Conservation (phyloP, 2,329 filamentous ascomycete genomes). For the Cladosporium colombiae region DNA sequence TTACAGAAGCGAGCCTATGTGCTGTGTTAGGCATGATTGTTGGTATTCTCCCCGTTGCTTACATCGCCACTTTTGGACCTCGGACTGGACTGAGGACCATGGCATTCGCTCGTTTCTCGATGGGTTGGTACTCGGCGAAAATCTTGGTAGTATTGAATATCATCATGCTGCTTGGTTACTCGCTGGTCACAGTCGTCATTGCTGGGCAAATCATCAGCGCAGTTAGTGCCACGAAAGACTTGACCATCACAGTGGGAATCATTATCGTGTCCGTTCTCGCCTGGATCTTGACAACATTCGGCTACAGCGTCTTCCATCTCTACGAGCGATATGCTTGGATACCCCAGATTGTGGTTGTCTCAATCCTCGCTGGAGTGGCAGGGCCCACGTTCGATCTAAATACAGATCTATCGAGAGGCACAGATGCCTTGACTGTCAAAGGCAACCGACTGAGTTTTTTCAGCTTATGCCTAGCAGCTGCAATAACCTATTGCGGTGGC, state of each 20-base stretch:
- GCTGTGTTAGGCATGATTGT: conserved; percentile 59
- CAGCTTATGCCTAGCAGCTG: conserved; percentile 65
- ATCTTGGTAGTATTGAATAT: conserved; percentile 64
- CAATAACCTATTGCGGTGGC: conserved; percentile 63
- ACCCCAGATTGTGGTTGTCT: conserved; percentile 61
- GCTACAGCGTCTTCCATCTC: conserved; percentile 66
- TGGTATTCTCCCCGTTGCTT: conserved; percentile 58
- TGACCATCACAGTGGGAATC: conserved; percentile 67
- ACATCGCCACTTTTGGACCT: conserved; percentile 64
- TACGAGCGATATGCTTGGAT: conserved; percentile 70
- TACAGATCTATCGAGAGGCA: conserved; percentile 52
- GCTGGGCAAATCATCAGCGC: conserved; percentile 69
- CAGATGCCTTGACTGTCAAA: conserved; percentile 50
- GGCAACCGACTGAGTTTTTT: conserved; percentile 69
- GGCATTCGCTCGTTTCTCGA: conserved; percentile 61
- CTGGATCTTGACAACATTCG: conserved; percentile 66
- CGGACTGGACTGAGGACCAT: conserved; percentile 63
- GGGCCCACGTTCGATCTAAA: conserved; percentile 59
- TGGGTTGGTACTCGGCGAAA: conserved; percentile 68
- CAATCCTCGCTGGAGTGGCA: conserved; percentile 63
- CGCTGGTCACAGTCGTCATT: conserved; percentile 64
- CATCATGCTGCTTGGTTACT: conserved; percentile 60
- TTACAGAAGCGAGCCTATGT: conserved; percentile 57
- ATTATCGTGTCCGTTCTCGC: conserved; percentile 64
- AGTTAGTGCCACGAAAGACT: conserved; percentile 58